Evolutionary conservation across 2,329 filamentous ascomycete species (phyloP), one percentile per base, ranked within the genome.

Genomic region (Penicillium sp.): DNA sequence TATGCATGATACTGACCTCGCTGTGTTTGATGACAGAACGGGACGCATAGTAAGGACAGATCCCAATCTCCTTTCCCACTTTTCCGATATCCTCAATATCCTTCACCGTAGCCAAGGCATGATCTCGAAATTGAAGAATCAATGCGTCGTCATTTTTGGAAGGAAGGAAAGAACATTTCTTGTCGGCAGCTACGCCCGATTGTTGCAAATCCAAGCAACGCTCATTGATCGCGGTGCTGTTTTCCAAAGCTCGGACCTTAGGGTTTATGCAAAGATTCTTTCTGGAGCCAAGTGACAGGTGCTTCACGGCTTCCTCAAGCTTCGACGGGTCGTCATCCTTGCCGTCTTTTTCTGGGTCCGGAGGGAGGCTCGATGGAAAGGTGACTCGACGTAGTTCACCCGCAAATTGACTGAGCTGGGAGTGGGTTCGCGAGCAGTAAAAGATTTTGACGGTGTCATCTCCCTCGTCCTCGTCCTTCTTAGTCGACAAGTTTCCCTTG

Each of bases 31-130:
- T 88, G 0, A 91, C 90, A 2, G 90, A 84, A 51, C 95, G 85
- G 0, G 94, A 94, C n/a, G 94, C 93, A 76, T 99, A 99, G 74
- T 99, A 99, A 0, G 95, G 94, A 72, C 95, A 99, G 5, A 98
- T 85, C 0, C 88, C 86, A 35, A 97, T 81, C 52, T 88, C 85
- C 68, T 88, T 90, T 4, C 95, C 95, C 1, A 98, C 80, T 14
- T 82, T 81, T 20, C 89, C 88, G 41, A 98, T 82, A 68, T 99
- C 95, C 74, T 99, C 95, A 57, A 99, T 98, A 70, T 99, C 95
- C 2, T 91, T 89, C 7, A 99, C 84, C 0, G 86, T 92, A 0
- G 95, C 92, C 38, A 98, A 79, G 0, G 90, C 86, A 65, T 90
- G 87, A 71, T 98, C 94, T 17, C 93, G 88, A 67, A 99, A 98